A percentile compares a stretch with the other conserved stretches of the same genome.
phyloP scores from a whole-genome alignment of 129 eudicot genomes.

The Erigeron canadensis region DNA sequence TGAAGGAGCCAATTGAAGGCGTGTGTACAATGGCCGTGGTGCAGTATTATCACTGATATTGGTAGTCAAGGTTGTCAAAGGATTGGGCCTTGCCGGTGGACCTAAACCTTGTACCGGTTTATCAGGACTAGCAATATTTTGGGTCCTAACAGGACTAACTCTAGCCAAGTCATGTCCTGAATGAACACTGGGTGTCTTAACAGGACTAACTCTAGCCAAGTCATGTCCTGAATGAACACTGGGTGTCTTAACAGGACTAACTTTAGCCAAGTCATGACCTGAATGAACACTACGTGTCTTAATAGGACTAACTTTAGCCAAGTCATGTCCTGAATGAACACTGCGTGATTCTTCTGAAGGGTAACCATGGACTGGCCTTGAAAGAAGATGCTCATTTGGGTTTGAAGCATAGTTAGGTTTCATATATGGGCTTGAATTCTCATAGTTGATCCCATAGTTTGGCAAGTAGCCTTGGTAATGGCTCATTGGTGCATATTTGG shows the following conservation, averaged over 20 bases:
- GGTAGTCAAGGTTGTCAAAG: conserved; percentile 16
- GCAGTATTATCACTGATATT: conserved; percentile 21
- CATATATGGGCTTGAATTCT: not conserved
- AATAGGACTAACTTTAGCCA: not conserved
- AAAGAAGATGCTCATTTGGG: not conserved
- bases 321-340: not conserved
- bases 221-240: not conserved
- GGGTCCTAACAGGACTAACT: not conserved
- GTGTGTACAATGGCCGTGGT: conserved; percentile 19
- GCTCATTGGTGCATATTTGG: not conserved
- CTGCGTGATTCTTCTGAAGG: not conserved
- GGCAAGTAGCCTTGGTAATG: not conserved
- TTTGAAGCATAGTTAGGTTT: not conserved
- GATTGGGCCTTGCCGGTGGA: conserved; percentile 11
- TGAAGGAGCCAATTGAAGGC: conserved; percentile 25
- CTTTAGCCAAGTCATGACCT: not conserved
- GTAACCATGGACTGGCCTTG: not conserved
- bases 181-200: not conserved
- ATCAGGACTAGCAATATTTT: conserved; percentile 6
- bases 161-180: not conserved
- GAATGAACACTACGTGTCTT: too few relatives aligned
- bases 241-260: conserved; percentile 2
- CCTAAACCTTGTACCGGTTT: conserved; percentile 3
- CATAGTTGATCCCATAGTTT: conserved; percentile 1
- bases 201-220: not conserved